phyloP scores from a whole-genome alignment of 176 grass and related monocot genomes.

The Lolium rigidum region DNA sequence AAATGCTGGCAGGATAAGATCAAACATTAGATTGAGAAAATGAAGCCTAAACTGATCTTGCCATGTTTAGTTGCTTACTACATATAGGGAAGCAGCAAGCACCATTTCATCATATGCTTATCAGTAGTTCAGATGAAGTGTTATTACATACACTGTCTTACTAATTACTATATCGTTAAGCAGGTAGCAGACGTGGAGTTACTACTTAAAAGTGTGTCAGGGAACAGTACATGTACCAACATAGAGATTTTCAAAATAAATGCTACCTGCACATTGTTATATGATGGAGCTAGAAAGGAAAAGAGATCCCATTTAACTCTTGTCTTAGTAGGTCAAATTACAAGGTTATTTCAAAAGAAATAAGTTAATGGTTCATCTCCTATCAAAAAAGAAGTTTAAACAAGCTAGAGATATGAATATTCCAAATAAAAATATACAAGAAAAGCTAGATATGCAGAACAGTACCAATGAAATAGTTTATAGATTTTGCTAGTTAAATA shows the following conservation, averaged over 20 bases:
- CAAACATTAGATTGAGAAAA: constrained; percentile 23
- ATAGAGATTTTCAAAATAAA: constrained; percentile 24
- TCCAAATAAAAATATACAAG: background rate
- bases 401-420: background rate
- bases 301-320: background rate
- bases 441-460: constrained; percentile 14
- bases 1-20: background rate
- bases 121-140: constrained; percentile 24
- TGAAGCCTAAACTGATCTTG: constrained; percentile 8
- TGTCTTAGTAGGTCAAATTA: background rate
- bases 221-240: background rate
- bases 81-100: background rate
- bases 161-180: background rate
- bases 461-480: constrained; percentile 10
- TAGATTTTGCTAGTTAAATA: background rate
- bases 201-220: background rate
- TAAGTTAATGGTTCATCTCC: background rate
- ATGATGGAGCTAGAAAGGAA: background rate
- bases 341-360: background rate
- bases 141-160: background rate
- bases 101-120: background rate
- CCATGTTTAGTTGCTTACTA: background rate
- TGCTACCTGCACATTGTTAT: background rate
- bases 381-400: constrained; percentile 12
- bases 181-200: background rate